Percentiles rank a stretch among this genome's conserved stretches.
These are phyloP conservation scores for Blastobotrys robertii DNA, from an alignment of 805 yeast genomes.

Conservation along the genomic window DNA sequence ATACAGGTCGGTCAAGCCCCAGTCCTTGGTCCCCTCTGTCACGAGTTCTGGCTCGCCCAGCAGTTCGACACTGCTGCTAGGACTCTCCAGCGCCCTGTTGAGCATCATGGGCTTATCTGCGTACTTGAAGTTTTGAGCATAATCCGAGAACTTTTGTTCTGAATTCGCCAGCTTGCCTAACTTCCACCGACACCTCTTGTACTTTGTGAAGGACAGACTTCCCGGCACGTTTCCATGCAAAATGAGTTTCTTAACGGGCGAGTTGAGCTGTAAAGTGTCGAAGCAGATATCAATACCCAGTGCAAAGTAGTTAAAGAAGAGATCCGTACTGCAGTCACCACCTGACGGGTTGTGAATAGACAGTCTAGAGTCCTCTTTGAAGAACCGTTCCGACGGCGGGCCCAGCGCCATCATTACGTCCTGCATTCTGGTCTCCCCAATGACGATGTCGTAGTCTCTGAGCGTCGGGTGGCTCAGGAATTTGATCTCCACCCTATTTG, in stretches of 20 bases:
- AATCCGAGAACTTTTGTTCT: constrained; percentile 7
- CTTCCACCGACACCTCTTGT: constrained; percentile 42
- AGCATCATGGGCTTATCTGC: constrained; percentile 16
- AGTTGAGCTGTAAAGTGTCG: constrained; percentile 25
- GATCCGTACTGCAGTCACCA: constrained; percentile 8
- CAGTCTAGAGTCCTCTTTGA: constrained; percentile 37
- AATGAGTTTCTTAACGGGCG: constrained; percentile 38
- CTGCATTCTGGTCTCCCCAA: constrained; percentile 42
- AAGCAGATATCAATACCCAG: constrained; percentile 48
- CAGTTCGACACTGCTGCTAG: constrained; percentile 22
- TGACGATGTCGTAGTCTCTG: constrained; percentile 3
- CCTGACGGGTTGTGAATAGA: constrained; percentile 31
- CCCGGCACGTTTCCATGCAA: constrained; percentile 49
- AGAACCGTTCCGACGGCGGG: constrained; percentile 45
- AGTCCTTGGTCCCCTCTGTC: constrained; percentile 8
- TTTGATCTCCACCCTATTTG: constrained; percentile 1
- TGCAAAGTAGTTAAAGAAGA: constrained; percentile 38
- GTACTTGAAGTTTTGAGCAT: neutral
- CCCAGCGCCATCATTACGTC: constrained; percentile 40
- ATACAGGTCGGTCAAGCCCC: constrained; percentile 18
- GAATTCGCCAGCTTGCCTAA: constrained; percentile 17
- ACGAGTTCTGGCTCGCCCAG: constrained; percentile 14
- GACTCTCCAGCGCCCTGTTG: constrained; percentile 19
- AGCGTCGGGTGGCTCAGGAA: constrained; percentile 7
- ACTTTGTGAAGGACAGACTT: constrained; percentile 44